Evolutionary conservation across 768 basidiomycete genomes (phyloP).

Genomic region (Gautieria morchelliformis): DNA sequence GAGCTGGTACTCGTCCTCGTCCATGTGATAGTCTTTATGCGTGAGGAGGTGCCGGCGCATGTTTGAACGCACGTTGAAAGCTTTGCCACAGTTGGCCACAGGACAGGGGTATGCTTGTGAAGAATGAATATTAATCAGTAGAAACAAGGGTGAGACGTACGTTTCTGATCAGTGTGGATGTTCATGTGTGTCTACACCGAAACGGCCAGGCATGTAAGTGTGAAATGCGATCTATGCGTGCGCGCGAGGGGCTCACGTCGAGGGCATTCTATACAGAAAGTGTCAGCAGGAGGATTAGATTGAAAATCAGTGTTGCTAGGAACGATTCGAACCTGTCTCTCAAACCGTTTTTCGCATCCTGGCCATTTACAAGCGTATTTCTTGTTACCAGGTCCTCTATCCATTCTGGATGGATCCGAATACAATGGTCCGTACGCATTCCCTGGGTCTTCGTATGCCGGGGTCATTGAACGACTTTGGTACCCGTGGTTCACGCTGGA

Average conservation of each 20-base stretch:
- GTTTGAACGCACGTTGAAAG: slow-evolving; percentile 9
- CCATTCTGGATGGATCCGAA: too few relatives aligned
- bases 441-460: too few relatives aligned
- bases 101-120: slow-evolving; percentile 3
- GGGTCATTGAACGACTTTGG: too few relatives aligned
- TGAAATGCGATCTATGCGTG: not conserved
- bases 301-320: not conserved
- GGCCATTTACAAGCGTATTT: slow-evolving; percentile 3
- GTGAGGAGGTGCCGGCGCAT: slow-evolving; percentile 8
- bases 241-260: not conserved
- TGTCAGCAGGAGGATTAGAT: not conserved
- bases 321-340: not conserved
- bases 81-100: slow-evolving; percentile 3
- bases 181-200: slow-evolving; percentile 1
- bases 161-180: slow-evolving; percentile 1
- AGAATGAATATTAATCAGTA: not conserved
- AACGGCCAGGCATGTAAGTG: not conserved
- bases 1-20: too few relatives aligned
- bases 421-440: too few relatives aligned
- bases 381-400: not conserved
- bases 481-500: too few relatives aligned
- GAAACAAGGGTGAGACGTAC: not conserved
- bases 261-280: slow-evolving; percentile 1
- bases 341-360: slow-evolving; percentile 2
- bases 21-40: slow-evolving; percentile 1